Base-by-base conservation (phyloP, 1,139 yeast genomes). In the Magnusiomyces paraingens region DNA sequence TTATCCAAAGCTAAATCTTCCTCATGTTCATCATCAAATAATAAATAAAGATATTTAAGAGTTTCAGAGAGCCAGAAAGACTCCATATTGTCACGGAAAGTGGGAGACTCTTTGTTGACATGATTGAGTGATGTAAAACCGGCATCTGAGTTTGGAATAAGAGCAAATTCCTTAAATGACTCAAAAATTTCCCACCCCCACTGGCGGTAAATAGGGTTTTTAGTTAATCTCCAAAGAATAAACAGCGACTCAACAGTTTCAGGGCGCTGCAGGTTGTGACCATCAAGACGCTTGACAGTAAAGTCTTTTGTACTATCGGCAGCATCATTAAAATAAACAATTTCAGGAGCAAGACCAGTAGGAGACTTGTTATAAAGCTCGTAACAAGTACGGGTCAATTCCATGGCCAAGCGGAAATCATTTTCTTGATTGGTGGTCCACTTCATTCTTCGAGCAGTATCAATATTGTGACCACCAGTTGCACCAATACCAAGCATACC, bases 31-130 rank as follows among this genome's bases (percentile, higher is more conserved):
- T 78, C 81, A 55, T 81, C 85, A 70, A 91, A 91, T 61, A 91
- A 74, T 58, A 91, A 73, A 68, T 89, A 90, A 55, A 91, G 75
- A 68, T 91, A 91, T 70, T 91, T 91, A 66, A 91, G 78, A 1
- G 98, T 91, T 69, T 91, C 97, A 0, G 96, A 91, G 56, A 88
- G 75, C 98, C 98, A 91, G 75, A 89, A 89, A 15, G 95, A 84
- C 69, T 91, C 97, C 79, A 88, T 81, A 65, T 88, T 88, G 70
- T 91, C 95, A 53, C 79, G 72, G 60, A 67, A 70, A 38, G 66
- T 69, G 10, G 87, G 82, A 15, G 80, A 76, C 2, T 68, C 61
- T 1, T 63, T 59, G 1, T 81, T 74, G 50, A 89, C 95, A 65
- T 87, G 87, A 52, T 77, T 74, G 59, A 91, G 70, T 4, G 87